Evolutionary conservation across 1,284 basidiomycete genomes (phyloP).

Genomic region (Puccinia horiana): DNA sequence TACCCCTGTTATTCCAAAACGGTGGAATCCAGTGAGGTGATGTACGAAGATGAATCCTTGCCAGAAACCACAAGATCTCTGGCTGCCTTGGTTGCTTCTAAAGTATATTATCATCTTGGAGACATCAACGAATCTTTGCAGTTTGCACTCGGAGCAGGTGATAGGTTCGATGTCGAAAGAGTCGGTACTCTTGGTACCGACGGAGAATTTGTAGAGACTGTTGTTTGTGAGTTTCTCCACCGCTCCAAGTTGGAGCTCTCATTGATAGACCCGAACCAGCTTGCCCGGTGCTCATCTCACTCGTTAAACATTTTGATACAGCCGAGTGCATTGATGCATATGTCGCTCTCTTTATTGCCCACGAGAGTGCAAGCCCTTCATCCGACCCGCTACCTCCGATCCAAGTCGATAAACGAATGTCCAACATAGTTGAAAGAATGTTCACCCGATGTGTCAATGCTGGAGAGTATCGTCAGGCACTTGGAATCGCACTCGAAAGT

Average conservation of each 20-base stretch:
- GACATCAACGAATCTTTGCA: constrained; percentile 89
- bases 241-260: constrained; percentile 40
- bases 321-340: constrained; percentile 93
- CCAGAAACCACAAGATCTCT: constrained; percentile 71
- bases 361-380: constrained; percentile 62
- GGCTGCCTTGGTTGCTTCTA: constrained; percentile 86
- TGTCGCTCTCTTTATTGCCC: constrained; percentile 63
- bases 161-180: constrained; percentile 75
- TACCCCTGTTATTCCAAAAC: not conserved
- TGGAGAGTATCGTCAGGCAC: constrained; percentile 83
- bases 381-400: constrained; percentile 61
- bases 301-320: constrained; percentile 56
- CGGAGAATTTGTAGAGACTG: constrained; percentile 87
- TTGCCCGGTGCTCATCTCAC: not conserved
- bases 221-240: constrained; percentile 71
- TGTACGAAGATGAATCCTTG: constrained; percentile 76
- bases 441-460: constrained; percentile 79
- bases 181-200: constrained; percentile 63
- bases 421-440: constrained; percentile 81
- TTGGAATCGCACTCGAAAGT: constrained; percentile 89
- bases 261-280: not conserved
- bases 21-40: constrained; percentile 66
- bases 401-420: constrained; percentile 71
- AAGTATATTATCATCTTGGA: constrained; percentile 92
- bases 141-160: constrained; percentile 85